phyloP scores from a whole-genome alignment of 768 basidiomycete species.

The Glaciozyma antarctica region DNA sequence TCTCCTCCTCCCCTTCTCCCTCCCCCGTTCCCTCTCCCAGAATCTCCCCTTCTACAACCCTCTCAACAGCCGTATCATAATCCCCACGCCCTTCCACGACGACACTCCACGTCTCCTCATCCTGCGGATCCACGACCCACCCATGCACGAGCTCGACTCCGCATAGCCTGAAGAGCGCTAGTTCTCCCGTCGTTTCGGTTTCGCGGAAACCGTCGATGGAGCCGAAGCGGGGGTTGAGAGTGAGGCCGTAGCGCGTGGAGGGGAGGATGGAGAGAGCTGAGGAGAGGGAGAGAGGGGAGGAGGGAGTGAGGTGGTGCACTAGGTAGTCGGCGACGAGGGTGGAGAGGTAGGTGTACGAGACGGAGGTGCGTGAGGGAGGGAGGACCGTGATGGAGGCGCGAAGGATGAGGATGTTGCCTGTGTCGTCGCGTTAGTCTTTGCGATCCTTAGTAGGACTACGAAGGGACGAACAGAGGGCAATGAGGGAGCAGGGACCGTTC shows the following conservation, averaged over 20 bases:
- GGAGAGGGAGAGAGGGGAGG: constrained; percentile 45
- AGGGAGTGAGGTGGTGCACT: constrained; percentile 39
- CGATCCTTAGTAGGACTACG: not conserved
- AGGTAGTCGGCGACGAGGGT: constrained; percentile 76
- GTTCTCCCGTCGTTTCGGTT: constrained; percentile 49
- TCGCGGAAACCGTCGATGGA: constrained; percentile 39
- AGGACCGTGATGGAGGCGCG: constrained; percentile 65
- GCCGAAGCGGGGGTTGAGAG: constrained; percentile 77
- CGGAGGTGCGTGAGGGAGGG: constrained; percentile 53
- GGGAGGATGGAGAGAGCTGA: constrained; percentile 69
- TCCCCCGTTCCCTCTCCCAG: constrained; percentile 47
- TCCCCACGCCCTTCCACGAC: constrained; percentile 40
- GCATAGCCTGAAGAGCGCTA: constrained; percentile 73
- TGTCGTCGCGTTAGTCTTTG: not conserved
- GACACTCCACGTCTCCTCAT: constrained; percentile 32
- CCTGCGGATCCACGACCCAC: constrained; percentile 48
- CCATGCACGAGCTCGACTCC: constrained; percentile 77
- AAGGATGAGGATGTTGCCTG: constrained; percentile 80
- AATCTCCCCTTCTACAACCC: constrained; percentile 67
- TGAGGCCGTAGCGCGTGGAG: constrained; percentile 72
- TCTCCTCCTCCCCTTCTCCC: constrained; percentile 23
- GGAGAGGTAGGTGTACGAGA: constrained; percentile 76
- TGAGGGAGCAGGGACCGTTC: constrained; percentile 75
- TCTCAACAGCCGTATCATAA: constrained; percentile 63
- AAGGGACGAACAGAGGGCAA: constrained; percentile 62